Percentiles rank a stretch among this genome's conserved stretches.
Conservation (phyloP, 768 basidiomycete genomes). For the Cystobasidiopsis lactophilus region DNA sequence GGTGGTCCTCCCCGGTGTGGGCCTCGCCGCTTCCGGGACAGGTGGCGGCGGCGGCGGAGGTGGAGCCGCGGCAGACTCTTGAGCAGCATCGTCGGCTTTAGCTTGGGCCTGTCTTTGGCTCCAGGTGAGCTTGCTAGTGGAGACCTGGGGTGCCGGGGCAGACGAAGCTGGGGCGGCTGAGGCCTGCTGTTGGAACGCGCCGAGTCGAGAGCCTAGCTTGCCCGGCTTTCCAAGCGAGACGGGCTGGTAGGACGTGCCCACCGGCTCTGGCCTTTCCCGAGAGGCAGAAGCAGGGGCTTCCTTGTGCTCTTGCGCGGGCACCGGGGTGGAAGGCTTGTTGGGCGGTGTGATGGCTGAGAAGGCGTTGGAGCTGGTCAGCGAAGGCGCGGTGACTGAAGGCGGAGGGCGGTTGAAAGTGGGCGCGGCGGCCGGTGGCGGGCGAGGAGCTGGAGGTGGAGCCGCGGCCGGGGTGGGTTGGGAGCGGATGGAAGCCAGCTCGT, state of each 20-base stretch:
- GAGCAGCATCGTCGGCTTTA: slow-evolving; percentile 64
- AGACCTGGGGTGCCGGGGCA: not conserved
- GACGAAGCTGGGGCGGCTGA: slow-evolving; percentile 5
- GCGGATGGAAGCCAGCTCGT: slow-evolving; percentile 9
- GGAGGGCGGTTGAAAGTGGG: slow-evolving; percentile 28
- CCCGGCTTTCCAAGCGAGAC: slow-evolving; percentile 65
- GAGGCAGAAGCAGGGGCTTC: slow-evolving; percentile 3
- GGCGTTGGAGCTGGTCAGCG: slow-evolving; percentile 30
- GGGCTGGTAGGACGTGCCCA: slow-evolving; percentile 60
- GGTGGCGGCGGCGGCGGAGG: slow-evolving; percentile 23
- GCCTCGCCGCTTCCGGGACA: slow-evolving; percentile 17
- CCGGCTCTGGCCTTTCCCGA: slow-evolving; percentile 9
- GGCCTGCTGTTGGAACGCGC: slow-evolving; percentile 25
- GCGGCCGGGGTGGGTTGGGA: slow-evolving; percentile 17
- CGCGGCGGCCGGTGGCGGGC: slow-evolving; percentile 29
- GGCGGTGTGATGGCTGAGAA: slow-evolving; percentile 15
- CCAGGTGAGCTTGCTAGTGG: slow-evolving; percentile 62
- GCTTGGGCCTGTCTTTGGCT: slow-evolving; percentile 76
- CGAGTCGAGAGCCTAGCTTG: slow-evolving; percentile 60
- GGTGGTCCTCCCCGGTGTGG: not conserved
- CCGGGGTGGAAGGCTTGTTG: not conserved
- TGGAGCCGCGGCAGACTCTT: slow-evolving; percentile 23
- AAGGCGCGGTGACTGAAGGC: slow-evolving; percentile 30
- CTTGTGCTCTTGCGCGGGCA: not conserved
- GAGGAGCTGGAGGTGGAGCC: slow-evolving; percentile 30